phyloP scores from a whole-genome alignment of 306 rosid species.

The Prunus mongolica region DNA sequence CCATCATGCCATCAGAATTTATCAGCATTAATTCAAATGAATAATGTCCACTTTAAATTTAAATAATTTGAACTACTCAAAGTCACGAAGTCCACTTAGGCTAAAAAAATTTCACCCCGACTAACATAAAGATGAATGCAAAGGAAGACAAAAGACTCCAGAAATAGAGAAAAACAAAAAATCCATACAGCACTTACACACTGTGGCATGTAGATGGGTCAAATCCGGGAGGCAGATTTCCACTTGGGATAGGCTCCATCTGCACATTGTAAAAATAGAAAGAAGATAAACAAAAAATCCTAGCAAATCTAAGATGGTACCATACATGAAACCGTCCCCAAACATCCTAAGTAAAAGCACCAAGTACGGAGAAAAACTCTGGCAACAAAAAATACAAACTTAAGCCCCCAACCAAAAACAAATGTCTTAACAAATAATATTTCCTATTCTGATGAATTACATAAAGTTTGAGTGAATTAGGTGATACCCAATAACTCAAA shows the following conservation, averaged over 20 bases:
- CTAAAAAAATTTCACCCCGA: not conserved
- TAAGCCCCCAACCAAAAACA: not conserved
- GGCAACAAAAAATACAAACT: not conserved
- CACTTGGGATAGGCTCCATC: slow-evolving; percentile 95
- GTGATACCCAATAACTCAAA: not conserved
- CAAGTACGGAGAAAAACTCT: not conserved
- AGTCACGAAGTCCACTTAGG: not conserved
- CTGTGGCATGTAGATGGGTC: slow-evolving; percentile 88
- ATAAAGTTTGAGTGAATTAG: not conserved
- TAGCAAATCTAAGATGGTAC: not conserved
- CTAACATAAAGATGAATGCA: not conserved
- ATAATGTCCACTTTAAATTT: not conserved
- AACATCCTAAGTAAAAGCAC: not conserved
- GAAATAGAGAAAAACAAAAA: slow-evolving; percentile 17
- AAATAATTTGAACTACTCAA: not conserved
- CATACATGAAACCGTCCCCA: not conserved
- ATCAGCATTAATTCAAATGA: not conserved
- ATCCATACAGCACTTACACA: slow-evolving; percentile 66
- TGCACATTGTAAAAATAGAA: slow-evolving; percentile 58
- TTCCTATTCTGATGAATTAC: not conserved
- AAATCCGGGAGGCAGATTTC: slow-evolving; percentile 96
- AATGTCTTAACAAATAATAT: not conserved
- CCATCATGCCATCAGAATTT: slow-evolving; percentile 6
- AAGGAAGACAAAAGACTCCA: slow-evolving; percentile 2
- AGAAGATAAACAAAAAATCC: slow-evolving; percentile 18